Evolutionary conservation across 1,139 yeast genomes (phyloP), one percentile per base, ranked within the genome.

Genomic region (Scheffersomyces insectosa): DNA sequence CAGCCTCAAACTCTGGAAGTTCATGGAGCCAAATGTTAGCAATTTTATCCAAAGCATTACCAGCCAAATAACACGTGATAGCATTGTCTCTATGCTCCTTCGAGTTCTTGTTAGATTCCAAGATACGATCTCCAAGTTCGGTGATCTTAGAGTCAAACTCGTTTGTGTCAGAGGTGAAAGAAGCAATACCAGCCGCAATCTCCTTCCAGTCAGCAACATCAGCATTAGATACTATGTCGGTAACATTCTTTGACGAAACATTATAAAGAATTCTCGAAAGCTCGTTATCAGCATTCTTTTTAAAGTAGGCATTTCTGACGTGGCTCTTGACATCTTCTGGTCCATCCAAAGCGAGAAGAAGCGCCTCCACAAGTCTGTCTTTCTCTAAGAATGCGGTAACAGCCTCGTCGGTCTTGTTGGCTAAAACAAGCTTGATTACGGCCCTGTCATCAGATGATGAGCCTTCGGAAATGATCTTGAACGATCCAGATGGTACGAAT

Each of bases 1-100:
- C 69, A 9, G 66, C 56, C 65, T 91, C 96, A 46, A 77, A 66
- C 0, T 65, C 71, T 16, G 81, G 75, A 50, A 89, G 70, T 62
- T 93, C 99, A 35, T 79, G 70, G 44, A 88, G 76, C 99, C 99
- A 95, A 49, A 95, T 79, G 14, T 74, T 66, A 3, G 96, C 82
- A 41, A 88, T 83, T 59, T 85, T 88, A 49, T 87, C 95, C 42
- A 91, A 72, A 13, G 93, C 83, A 38, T 83, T 79, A 33, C 97
- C 97, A 11, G 91, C 88, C 52, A 89, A 73, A 63, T 85, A 93
- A 56, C 95, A 83, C 33, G 81, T 63, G 42, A 91, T 71, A 2
- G 99, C 97, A 59, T 82, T 78, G 55, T 83, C 81, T 63, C 97
- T 80, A 42, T 69, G 65, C 12, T 63, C 66, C 23, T 53, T 48